Percentiles rank a stretch among this genome's conserved stretches.
Conservation (phyloP, 805 yeast species). For the Candida arabinofermentans region DNA sequence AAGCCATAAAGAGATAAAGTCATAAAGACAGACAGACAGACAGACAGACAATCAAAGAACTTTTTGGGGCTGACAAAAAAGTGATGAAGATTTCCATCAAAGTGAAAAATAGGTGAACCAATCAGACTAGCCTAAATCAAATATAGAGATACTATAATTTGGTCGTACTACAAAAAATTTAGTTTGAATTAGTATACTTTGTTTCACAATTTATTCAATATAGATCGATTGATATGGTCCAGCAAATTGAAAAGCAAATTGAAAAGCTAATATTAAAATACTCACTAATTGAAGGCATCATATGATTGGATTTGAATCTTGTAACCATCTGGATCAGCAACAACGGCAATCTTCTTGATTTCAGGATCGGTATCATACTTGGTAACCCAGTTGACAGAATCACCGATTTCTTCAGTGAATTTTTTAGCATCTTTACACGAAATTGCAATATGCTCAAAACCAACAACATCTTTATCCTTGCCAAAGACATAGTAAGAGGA, state of each 20-base stretch:
- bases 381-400: slow-evolving; percentile 50
- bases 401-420: slow-evolving; percentile 49
- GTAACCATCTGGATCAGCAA: slow-evolving; percentile 90
- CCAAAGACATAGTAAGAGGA: slow-evolving; percentile 80
- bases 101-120: too few relatives aligned
- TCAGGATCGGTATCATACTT: slow-evolving; percentile 50
- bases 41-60: background rate
- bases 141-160: slow-evolving; percentile 10
- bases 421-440: slow-evolving; percentile 59
- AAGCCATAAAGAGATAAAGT: too few relatives aligned
- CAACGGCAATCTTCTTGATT: slow-evolving; percentile 61
- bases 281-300: slow-evolving; percentile 21
- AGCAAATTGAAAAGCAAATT: background rate
- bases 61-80: too few relatives aligned
- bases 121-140: too few relatives aligned
- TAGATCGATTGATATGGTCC: background rate
- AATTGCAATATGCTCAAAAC: slow-evolving; percentile 84
- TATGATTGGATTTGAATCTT: slow-evolving; percentile 58
- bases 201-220: background rate
- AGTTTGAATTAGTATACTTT: slow-evolving; percentile 5
- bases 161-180: slow-evolving; percentile 5
- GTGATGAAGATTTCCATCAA: too few relatives aligned
- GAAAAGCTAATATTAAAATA: slow-evolving; percentile 1
- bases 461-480: slow-evolving; percentile 52
- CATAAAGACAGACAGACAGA: too few relatives aligned